Percentiles rank a stretch among this genome's conserved stretches.
These are phyloP conservation scores for Diaporthe vaccinii DNA, from an alignment of 2,329 filamentous ascomycete species.

Conservation along the genomic window DNA sequence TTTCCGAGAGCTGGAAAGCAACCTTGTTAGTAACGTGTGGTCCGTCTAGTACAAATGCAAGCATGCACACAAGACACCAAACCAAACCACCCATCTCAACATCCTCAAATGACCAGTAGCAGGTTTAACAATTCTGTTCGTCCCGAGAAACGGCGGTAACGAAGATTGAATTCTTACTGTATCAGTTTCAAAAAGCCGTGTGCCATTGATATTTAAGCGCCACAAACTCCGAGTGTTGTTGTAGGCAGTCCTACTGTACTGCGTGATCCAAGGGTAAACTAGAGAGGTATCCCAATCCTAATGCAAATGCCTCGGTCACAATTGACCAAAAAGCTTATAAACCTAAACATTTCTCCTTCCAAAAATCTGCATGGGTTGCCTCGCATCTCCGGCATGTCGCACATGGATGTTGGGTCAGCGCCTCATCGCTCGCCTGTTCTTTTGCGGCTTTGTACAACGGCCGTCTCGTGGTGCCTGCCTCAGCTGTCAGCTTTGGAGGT, in stretches of 20 bases:
- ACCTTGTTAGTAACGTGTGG: too few relatives aligned
- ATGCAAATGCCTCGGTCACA: slow-evolving; percentile 18
- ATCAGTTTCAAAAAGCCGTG: slow-evolving; percentile 2
- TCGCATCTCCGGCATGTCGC: not conserved
- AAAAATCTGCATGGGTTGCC: not conserved
- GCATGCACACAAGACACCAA: too few relatives aligned
- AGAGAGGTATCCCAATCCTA: slow-evolving; percentile 24
- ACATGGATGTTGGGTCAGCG: not conserved
- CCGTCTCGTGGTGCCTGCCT: not conserved
- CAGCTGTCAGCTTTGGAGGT: slow-evolving; percentile 17
- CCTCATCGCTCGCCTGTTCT: not conserved
- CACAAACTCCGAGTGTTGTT: slow-evolving; percentile 22
- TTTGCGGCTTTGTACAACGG: not conserved
- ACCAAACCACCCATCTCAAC: too few relatives aligned
- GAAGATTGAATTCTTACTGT: not conserved
- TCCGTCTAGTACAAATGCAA: too few relatives aligned
- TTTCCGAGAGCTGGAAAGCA: too few relatives aligned
- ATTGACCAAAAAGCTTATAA: not conserved
- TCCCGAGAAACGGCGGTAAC: not conserved
- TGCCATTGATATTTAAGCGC: slow-evolving; percentile 12
- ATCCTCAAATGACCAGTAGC: too few relatives aligned
- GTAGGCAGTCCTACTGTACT: slow-evolving; percentile 1
- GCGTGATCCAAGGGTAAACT: not conserved
- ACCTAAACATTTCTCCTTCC: too few relatives aligned
- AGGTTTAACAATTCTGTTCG: too few relatives aligned